These are phyloP conservation scores for Mrakia blollopis DNA, from an alignment of 768 basidiomycete species.

Conservation along the genomic window DNA sequence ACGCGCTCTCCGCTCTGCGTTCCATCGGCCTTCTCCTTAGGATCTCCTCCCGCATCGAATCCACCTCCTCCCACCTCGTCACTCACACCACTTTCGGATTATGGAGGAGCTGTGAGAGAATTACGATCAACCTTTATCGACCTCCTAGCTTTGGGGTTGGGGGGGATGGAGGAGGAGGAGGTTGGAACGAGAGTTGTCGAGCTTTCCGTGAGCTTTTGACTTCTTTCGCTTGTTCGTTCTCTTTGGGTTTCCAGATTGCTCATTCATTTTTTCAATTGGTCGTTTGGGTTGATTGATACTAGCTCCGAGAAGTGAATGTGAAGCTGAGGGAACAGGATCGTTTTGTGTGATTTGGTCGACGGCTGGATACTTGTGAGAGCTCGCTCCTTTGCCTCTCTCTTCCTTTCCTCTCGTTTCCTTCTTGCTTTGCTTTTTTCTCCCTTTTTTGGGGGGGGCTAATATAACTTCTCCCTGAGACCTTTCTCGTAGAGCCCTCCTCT, in stretches of 20 bases:
- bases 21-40: neutral
- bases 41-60: neutral
- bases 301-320: conserved; percentile 13
- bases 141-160: neutral
- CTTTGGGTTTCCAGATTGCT: too few species aligned
- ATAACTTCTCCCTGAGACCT: too few species aligned
- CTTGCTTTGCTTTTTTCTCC: neutral
- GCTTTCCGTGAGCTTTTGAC: conserved; percentile 10
- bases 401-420: neutral
- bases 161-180: too few species aligned
- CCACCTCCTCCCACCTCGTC: neutral
- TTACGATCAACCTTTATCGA: neutral
- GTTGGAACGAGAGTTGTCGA: conserved; percentile 1
- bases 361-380: conserved; percentile 24
- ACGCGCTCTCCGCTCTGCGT: neutral
- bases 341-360: conserved; percentile 28
- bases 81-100: conserved; percentile 1
- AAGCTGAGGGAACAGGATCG: neutral
- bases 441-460: too few species aligned
- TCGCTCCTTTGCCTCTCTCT: neutral
- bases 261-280: too few species aligned
- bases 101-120: conserved; percentile 18
- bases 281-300: too few species aligned
- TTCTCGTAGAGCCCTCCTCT: conserved; percentile 40
- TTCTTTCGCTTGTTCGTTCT: neutral